These are phyloP conservation scores for Thoreauomyces humboldtii DNA, from an alignment of 192 early-diverging fungal species.

Conservation along the genomic window DNA sequence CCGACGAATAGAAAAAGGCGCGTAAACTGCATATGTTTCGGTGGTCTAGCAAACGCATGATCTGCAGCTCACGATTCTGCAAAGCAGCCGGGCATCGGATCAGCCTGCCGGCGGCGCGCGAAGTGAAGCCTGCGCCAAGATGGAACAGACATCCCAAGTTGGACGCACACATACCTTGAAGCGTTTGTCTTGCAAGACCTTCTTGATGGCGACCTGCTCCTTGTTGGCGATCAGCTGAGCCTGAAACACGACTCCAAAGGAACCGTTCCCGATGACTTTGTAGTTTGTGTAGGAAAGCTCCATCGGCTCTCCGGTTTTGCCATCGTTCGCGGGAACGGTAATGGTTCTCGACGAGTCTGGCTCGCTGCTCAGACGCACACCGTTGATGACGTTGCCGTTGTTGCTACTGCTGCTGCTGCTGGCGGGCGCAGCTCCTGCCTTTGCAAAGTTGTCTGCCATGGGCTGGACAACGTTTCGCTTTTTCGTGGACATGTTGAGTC, in stretches of 20 bases:
- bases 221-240: slow-evolving; percentile 77
- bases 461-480: slow-evolving; percentile 27
- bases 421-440: slow-evolving; percentile 6
- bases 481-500: slow-evolving; percentile 17
- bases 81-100: no score
- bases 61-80: slow-evolving; percentile 88
- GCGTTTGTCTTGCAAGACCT: slow-evolving; percentile 96
- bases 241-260: slow-evolving; percentile 97
- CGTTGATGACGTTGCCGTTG: slow-evolving; percentile 47
- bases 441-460: not conserved
- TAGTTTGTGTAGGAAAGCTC: slow-evolving; percentile 88
- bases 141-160: no score
- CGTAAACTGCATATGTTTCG: slow-evolving; percentile 88
- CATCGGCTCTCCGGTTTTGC: slow-evolving; percentile 77
- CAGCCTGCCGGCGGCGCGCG: no score
- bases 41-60: slow-evolving; percentile 89
- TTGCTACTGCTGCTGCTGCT: slow-evolving; percentile 42
- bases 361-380: slow-evolving; percentile 50
- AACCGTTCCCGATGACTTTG: slow-evolving; percentile 95
- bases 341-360: slow-evolving; percentile 40
- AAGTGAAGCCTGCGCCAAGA: no score
- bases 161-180: slow-evolving; percentile 73
- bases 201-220: slow-evolving; percentile 94
- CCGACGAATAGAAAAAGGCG: slow-evolving; percentile 93
- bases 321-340: slow-evolving; percentile 78